Evolutionary conservation across 345 rosid genomes (phyloP).

Genomic region (Turritis glabra): DNA sequence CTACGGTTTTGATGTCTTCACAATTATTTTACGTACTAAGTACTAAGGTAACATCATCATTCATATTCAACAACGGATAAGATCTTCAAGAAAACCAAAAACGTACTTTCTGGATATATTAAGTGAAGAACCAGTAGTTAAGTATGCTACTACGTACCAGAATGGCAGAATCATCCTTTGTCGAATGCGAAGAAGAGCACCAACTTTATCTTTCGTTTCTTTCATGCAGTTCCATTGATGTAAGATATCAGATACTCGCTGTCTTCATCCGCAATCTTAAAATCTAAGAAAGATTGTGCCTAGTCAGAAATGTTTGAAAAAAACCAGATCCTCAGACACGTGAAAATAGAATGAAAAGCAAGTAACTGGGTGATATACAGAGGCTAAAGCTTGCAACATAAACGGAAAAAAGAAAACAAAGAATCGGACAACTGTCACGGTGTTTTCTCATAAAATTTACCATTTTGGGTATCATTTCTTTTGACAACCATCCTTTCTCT

Average conservation of each 20-base stretch:
- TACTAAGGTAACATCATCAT: not conserved
- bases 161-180: not conserved
- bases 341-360: conserved; percentile 2
- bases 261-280: not conserved
- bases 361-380: not conserved
- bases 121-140: not conserved
- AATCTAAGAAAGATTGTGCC: not conserved
- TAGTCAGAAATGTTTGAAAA: not conserved
- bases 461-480: conserved; percentile 1
- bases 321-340: not conserved
- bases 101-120: not conserved
- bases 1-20: not conserved
- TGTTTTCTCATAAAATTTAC: not conserved
- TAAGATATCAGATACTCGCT: not conserved
- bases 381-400: not conserved
- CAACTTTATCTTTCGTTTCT: not conserved
- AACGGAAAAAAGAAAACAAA: not conserved
- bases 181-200: not conserved
- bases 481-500: not conserved
- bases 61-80: not conserved
- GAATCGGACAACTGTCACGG: not conserved
- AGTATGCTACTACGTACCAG: not conserved
- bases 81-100: no score
- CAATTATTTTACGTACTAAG: not conserved
- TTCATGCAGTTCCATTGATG: not conserved